phyloP scores from a whole-genome alignment of 768 basidiomycete genomes.

The Peribolospora baueri region DNA sequence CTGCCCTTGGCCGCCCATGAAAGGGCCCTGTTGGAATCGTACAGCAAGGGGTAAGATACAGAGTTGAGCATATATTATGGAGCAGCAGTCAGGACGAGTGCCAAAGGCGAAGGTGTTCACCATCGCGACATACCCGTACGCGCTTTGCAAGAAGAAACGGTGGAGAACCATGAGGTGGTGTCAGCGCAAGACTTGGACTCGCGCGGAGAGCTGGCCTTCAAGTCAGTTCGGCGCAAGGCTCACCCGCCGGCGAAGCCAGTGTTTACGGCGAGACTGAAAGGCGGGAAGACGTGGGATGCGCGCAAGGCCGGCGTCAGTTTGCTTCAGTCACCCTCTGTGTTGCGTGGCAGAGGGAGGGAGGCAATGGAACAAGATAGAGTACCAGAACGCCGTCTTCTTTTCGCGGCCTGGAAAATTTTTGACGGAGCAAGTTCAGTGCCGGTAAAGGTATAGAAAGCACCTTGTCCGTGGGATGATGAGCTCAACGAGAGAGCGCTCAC shows the following conservation, averaged over 20 bases:
- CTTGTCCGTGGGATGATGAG: too few relatives aligned
- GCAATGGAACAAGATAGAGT: neutral
- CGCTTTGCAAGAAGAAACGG: neutral
- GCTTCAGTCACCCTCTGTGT: too few relatives aligned
- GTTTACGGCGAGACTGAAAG: conserved; percentile 22
- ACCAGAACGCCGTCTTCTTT: conserved; percentile 2
- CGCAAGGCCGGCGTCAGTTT: conserved; percentile 28
- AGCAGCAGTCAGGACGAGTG: too few relatives aligned
- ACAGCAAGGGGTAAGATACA: neutral
- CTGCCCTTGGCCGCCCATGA: conserved; percentile 25
- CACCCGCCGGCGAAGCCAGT: conserved; percentile 20
- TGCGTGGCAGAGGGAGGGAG: neutral
- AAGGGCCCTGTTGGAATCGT: conserved; percentile 25
- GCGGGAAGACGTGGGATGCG: conserved; percentile 13
- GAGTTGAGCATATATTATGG: too few relatives aligned
- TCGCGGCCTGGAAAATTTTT: conserved; percentile 10
- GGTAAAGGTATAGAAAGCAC: too few relatives aligned
- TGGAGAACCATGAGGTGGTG: neutral
- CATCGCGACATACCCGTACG: conserved; percentile 24
- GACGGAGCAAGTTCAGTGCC: too few relatives aligned
- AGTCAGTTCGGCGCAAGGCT: neutral
- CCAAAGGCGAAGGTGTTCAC: too few relatives aligned
- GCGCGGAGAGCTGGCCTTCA: neutral
- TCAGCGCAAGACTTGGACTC: neutral
- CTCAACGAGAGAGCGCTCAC: conserved; percentile 18